These are phyloP conservation scores for Fusarium paranaense DNA, from an alignment of 2,329 filamentous ascomycete genomes.

Conservation along the genomic window DNA sequence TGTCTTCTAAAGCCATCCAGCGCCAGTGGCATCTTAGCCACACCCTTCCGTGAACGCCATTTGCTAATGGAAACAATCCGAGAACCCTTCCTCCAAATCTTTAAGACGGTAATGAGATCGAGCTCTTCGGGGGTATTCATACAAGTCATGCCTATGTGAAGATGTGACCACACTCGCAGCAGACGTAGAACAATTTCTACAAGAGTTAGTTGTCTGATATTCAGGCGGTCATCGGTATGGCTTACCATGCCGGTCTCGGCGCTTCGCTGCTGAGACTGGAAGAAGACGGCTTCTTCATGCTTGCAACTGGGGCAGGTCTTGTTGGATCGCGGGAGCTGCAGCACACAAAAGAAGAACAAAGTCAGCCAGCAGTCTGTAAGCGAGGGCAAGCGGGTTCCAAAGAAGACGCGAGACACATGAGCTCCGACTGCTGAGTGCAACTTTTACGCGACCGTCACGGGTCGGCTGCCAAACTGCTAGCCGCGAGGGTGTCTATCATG, in stretches of 20 bases:
- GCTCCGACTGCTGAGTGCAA: constrained; percentile 41
- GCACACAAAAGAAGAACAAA: constrained; percentile 47
- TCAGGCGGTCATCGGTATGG: neutral
- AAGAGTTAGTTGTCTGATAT: constrained; percentile 5
- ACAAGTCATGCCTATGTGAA: constrained; percentile 65
- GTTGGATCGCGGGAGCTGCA: constrained; percentile 90
- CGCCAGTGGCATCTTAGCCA: constrained; percentile 26
- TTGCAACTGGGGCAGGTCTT: constrained; percentile 87
- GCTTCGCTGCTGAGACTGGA: constrained; percentile 97
- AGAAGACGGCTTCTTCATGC: constrained; percentile 94
- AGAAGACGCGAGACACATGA: constrained; percentile 41
- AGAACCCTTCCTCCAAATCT: constrained; percentile 29
- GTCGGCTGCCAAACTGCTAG: constrained; percentile 32
- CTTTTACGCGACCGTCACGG: constrained; percentile 31
- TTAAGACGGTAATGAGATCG: constrained; percentile 22
- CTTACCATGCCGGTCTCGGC: constrained; percentile 98
- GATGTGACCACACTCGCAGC: constrained; percentile 92
- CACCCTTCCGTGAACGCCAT: constrained; percentile 38
- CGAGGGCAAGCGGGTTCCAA: constrained; percentile 45
- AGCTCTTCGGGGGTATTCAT: constrained; percentile 40
- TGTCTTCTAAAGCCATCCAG: constrained; percentile 16
- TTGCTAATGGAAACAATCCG: constrained; percentile 33
- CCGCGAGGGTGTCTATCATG: constrained; percentile 16
- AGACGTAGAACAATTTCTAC: constrained; percentile 93
- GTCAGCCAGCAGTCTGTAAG: constrained; percentile 57